Evolutionary conservation across 2,329 filamentous ascomycete species (phyloP).

Genomic region (Grosmannia clavigera): DNA sequence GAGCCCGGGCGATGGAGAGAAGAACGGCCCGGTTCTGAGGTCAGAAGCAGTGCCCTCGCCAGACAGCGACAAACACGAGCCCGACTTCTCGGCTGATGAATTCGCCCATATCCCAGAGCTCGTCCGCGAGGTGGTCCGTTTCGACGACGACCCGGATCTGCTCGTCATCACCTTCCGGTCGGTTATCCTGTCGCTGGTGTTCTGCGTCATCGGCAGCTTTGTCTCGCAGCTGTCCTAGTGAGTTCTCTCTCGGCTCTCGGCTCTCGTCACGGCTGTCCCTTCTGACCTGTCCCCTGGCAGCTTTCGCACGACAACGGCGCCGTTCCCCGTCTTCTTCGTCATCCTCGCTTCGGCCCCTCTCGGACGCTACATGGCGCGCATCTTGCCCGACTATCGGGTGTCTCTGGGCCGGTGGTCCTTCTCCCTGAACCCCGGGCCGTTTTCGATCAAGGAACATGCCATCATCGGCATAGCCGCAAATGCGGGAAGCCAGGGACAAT

Average conservation of each 20-base stretch:
- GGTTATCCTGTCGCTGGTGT: slow-evolving; percentile 9
- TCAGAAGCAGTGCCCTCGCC: not conserved
- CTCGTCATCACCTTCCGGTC: slow-evolving; percentile 12
- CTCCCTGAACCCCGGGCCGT: slow-evolving; percentile 12
- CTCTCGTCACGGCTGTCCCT: not conserved
- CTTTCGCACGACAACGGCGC: slow-evolving; percentile 10
- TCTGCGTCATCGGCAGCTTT: slow-evolving; percentile 10
- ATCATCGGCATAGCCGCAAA: slow-evolving; percentile 14
- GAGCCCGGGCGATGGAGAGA: not conserved
- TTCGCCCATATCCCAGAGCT: slow-evolving; percentile 9
- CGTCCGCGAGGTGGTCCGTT: slow-evolving; percentile 13
- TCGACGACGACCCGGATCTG: slow-evolving; percentile 11
- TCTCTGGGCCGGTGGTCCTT: slow-evolving; percentile 10
- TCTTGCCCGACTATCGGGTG: slow-evolving; percentile 10
- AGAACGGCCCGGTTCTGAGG: not conserved
- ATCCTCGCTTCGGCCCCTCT: slow-evolving; percentile 12
- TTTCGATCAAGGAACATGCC: slow-evolving; percentile 12
- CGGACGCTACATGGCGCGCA: slow-evolving; percentile 9
- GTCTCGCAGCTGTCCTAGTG: slow-evolving; percentile 11
- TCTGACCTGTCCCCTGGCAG: not conserved
- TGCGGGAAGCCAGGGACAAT: slow-evolving; percentile 12
- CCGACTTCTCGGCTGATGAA: not conserved
- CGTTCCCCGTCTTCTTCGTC: slow-evolving; percentile 13
- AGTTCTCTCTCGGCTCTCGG: not conserved
- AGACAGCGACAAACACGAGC: not conserved